phyloP scores from a whole-genome alignment of 345 rosid species.

The Pistacia integerrima region DNA sequence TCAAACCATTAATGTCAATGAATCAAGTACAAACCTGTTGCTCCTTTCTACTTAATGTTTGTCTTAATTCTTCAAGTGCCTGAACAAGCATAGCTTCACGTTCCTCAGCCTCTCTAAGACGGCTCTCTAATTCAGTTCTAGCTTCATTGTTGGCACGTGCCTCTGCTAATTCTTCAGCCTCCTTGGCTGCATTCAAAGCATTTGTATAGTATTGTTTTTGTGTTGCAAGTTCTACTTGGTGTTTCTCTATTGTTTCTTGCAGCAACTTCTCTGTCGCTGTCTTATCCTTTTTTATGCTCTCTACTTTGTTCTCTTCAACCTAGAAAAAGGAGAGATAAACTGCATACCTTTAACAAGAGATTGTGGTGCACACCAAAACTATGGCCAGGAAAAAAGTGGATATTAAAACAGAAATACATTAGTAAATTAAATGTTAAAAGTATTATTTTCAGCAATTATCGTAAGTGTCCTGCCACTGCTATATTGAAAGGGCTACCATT shows the following conservation, averaged over 20 bases:
- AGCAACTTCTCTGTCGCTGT: conserved; percentile 86
- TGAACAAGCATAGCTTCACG: conserved; percentile 96
- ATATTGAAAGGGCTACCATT: neutral
- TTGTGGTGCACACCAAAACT: conserved; percentile 4
- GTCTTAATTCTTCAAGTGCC: conserved; percentile 90
- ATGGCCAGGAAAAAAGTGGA: conserved; percentile 1
- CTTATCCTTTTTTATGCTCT: conserved; percentile 90
- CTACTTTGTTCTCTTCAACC: conserved; percentile 98
- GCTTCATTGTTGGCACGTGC: conserved; percentile 90
- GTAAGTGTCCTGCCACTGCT: neutral
- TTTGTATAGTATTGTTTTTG: conserved; percentile 84
- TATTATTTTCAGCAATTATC: neutral
- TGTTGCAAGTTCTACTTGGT: conserved; percentile 79
- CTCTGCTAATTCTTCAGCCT: conserved; percentile 94
- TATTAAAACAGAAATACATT: conserved; percentile 1
- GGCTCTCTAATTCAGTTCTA: conserved; percentile 82
- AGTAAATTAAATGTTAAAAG: neutral
- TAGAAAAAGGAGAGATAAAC: conserved; percentile 31
- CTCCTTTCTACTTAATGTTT: conserved; percentile 87
- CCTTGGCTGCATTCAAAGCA: conserved; percentile 89
- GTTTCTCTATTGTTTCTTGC: conserved; percentile 95
- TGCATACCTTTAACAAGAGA: conserved; percentile 14
- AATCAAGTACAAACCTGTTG: conserved; percentile 71
- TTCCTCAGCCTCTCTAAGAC: conserved; percentile 88
- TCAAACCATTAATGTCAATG: conserved; percentile 17